Base-by-base conservation (phyloP, 768 basidiomycete genomes). In the Pleurotus pulmonarius region DNA sequence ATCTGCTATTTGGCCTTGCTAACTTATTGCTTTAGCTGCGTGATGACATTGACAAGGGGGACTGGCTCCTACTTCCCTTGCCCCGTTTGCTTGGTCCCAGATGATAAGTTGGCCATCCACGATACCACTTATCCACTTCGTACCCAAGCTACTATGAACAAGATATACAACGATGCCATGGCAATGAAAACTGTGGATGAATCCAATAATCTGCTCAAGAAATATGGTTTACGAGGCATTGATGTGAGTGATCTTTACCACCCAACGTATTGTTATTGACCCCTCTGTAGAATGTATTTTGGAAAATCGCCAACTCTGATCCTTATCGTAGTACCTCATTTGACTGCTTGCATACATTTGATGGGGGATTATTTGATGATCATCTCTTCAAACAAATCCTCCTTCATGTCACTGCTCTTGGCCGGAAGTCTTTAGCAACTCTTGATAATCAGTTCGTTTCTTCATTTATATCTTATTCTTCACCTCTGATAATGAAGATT, bases 41-140 rank as follows among this genome's bases (percentile, higher is more conserved):
- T 74, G 18, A 78, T 79, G 73, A 61, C 73, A 1, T 59, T 77
- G 0, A 75, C 71, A 3, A 59, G 64, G 13, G 75, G 76, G 0
- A 6, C 56, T 1, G 46, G 48, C 1, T 64, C 65, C 18, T 57
- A 62, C 5, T 70, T 58, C 40, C 76, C 75, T 0, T 78, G 76
- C 55, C 73, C 73, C 0, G 56, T 75, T 0, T 79, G 76, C 60
- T 49, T 72, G 0, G 72, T 78, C 1, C 71, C 68, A 0, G 44
- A 61, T 0, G 63, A 67, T 0, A 46, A 70, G 0, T 68, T 68
- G 0, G 55, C 60, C 2, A 57, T 72, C 38, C 58, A 72, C 1
- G 41, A 58, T 0, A 47, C 48, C n/a, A 45, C 26, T 7, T 67
- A 60, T 53, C 37, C 52, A 0, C 29, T 63, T 6, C 59, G 67